phyloP scores from a whole-genome alignment of 1,139 yeast species.

The Geotrichum bryndzae region DNA sequence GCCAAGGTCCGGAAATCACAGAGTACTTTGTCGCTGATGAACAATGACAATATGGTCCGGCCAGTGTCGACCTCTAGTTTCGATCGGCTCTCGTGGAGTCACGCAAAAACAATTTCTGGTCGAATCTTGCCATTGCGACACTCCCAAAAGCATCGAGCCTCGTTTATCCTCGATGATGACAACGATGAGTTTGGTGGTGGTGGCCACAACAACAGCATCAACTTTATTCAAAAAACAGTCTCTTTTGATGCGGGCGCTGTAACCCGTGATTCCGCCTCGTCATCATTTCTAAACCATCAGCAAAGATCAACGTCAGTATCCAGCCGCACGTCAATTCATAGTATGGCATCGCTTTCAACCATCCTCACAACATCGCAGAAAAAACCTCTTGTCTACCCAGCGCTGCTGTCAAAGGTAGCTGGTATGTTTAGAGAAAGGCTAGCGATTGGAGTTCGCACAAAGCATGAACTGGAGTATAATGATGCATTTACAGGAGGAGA shows the following conservation, averaged over 20 bases:
- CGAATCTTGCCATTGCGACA: neutral
- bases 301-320: slow-evolving; percentile 13
- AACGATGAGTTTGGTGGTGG: neutral
- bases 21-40: slow-evolving; percentile 1
- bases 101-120: slow-evolving; percentile 10
- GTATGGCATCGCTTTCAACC: slow-evolving; percentile 27
- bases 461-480: slow-evolving; percentile 90
- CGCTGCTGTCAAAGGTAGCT: slow-evolving; percentile 80
- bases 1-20: neutral
- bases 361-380: slow-evolving; percentile 43
- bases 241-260: slow-evolving; percentile 2
- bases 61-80: neutral
- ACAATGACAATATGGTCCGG: neutral
- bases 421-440: slow-evolving; percentile 65
- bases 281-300: neutral
- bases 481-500: slow-evolving; percentile 92
- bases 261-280: neutral
- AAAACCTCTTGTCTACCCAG: slow-evolving; percentile 77
- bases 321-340: slow-evolving; percentile 14
- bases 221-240: neutral
- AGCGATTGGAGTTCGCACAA: slow-evolving; percentile 69
- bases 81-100: slow-evolving; percentile 4
- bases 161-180: slow-evolving; percentile 4
- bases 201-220: neutral
- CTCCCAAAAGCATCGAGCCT: slow-evolving; percentile 4